These are phyloP conservation scores for Priceomyces castillae DNA, from an alignment of 805 yeast species.

Conservation along the genomic window DNA sequence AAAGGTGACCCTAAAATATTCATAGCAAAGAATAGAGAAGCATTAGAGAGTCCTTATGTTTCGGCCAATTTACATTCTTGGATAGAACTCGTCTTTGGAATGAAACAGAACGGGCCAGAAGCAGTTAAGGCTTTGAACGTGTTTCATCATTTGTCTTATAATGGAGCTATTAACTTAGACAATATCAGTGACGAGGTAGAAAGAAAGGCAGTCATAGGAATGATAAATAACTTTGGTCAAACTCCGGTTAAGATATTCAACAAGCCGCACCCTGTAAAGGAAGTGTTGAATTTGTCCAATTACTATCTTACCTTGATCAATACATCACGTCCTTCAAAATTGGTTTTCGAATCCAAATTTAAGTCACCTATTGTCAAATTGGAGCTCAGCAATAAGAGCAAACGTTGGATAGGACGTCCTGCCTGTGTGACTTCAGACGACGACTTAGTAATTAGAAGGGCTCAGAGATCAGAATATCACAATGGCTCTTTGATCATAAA, in stretches of 20 bases:
- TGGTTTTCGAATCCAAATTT: conserved; percentile 44
- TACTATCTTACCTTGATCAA: conserved; percentile 31
- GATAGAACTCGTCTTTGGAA: conserved; percentile 85
- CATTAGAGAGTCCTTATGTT: conserved; percentile 79
- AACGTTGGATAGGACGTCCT: conserved; percentile 55
- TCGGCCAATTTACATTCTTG: conserved; percentile 73
- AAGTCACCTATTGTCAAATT: conserved; percentile 41
- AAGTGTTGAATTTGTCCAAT: conserved; percentile 34
- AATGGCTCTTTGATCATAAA: conserved; percentile 41
- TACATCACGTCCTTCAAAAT: conserved; percentile 32
- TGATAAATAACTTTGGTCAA: conserved; percentile 89
- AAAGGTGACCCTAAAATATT: conserved; percentile 71
- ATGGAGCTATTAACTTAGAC: conserved; percentile 79
- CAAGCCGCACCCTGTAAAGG: conserved; percentile 61
- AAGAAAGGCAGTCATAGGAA: conserved; percentile 72
- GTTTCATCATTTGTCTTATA: conserved; percentile 80
- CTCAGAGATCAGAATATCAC: conserved; percentile 16
- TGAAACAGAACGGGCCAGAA: conserved; percentile 67
- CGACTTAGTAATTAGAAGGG: conserved; percentile 34
- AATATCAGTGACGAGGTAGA: conserved; percentile 70
- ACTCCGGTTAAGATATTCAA: conserved; percentile 74
- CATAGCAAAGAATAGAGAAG: conserved; percentile 73
- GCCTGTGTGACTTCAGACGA: conserved; percentile 35
- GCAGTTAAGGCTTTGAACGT: conserved; percentile 71
- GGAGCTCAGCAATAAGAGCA: conserved; percentile 40